Evolutionary conservation across 306 rosid genomes (phyloP).

Genomic region (Prunus fruticosa): DNA sequence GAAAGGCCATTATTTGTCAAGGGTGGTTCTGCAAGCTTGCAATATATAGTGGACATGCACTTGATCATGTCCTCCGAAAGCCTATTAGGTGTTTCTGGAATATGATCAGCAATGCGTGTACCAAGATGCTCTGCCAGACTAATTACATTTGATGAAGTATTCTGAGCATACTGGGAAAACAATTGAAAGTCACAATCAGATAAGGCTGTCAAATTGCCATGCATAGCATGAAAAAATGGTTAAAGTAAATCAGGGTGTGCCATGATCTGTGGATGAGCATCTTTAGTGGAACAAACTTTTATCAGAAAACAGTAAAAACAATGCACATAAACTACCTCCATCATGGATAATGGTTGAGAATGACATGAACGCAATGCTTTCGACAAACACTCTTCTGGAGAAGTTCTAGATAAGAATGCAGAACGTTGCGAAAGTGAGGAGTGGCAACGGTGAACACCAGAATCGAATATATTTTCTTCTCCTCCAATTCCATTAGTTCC

Average conservation of each 20-base stretch:
- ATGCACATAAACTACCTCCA: conserved; percentile 55
- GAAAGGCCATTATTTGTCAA: conserved; percentile 60
- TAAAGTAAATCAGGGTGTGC: not conserved
- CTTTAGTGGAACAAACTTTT: not conserved
- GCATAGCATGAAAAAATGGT: not conserved
- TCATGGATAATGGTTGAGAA: conserved; percentile 90
- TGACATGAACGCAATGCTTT: conserved; percentile 76
- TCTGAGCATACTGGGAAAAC: conserved; percentile 63
- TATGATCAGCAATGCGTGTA: conserved; percentile 74
- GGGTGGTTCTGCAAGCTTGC: conserved; percentile 88
- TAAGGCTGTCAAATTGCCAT: conserved; percentile 7
- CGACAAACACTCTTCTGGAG: conserved; percentile 50
- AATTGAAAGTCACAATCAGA: conserved; percentile 28
- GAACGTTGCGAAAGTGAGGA: conserved; percentile 74
- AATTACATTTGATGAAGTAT: conserved; percentile 58
- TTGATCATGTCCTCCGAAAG: conserved; percentile 94
- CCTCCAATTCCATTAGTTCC: conserved; percentile 32
- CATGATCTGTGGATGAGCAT: not conserved
- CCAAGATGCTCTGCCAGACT: conserved; percentile 99
- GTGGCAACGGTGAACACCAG: conserved; percentile 78
- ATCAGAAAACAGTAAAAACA: not conserved
- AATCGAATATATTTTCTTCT: conserved; percentile 60
- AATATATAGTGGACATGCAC: conserved; percentile 85
- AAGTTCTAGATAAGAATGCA: conserved; percentile 44
- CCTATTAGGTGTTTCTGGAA: conserved; percentile 65